Base-by-base conservation (phyloP, 805 yeast species). In the Debaryomyces prosopidis region DNA sequence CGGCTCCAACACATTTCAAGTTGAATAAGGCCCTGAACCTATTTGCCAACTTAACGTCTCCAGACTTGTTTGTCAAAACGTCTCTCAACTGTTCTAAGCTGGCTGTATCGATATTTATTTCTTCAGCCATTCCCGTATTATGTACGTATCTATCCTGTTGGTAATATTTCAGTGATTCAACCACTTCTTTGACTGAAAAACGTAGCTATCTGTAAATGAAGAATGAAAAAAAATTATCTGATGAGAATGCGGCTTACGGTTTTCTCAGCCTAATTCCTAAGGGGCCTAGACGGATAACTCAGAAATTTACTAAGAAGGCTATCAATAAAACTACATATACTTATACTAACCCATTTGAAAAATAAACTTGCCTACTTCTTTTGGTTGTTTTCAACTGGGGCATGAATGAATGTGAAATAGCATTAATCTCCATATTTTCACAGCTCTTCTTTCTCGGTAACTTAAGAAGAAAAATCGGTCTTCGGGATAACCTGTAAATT, bases 1-100 rank as follows among this genome's bases (percentile, higher is more conserved):
- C 95, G 39, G 85, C 81, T 32, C 96, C 99, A 42, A 88, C 74
- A 39, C 88, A 81, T 68, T 94, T 94, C 57, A 94, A 75, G 69
- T 86, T 89, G 77, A 94, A 94, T 30, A 94, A 76, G 5, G 99
- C 98, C 66, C 99, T 80, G 71, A 94, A 94, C 59, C 99, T 79
- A 65, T 79, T 82, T 4, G 97, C 94, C 28, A 94, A 77, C 46
- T 85, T 84, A 16, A 80, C 81, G 12, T 82, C 72, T 3, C 96
- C 96, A 3, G 74, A 56, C 52, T 74, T 77, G 74, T 85, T 85
- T 44, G 80, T 63, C 45, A 87, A 71, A 45, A 86, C 76, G 55
- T 87, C 94, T 68, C 94, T 80, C 49, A 87, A 73, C 57, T 82
- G 80, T 55, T 85, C 92, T 52, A 87, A 64, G 36, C 63, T 48